phyloP scores from a whole-genome alignment of 2,329 filamentous ascomycete species.

The Nigrograna mackinnonii region DNA sequence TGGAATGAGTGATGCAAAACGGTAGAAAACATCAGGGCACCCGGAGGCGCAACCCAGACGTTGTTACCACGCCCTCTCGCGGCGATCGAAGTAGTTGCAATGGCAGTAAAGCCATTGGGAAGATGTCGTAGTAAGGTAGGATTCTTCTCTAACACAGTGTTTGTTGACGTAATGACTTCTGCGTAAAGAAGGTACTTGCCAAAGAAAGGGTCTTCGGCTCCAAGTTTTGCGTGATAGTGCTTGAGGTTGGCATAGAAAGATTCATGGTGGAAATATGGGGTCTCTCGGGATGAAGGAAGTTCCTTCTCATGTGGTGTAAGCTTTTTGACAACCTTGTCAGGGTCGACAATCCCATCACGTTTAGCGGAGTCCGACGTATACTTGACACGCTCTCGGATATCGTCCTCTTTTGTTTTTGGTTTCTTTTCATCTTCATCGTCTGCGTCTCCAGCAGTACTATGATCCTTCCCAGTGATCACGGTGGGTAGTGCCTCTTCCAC shows the following conservation, averaged over 20 bases:
- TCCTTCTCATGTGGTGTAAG: constrained; percentile 72
- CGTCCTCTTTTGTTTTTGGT: constrained; percentile 15
- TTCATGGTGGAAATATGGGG: constrained; percentile 84
- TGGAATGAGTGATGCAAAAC: constrained; percentile 81
- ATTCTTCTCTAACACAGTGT: constrained; percentile 94
- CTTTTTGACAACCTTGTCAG: constrained; percentile 72
- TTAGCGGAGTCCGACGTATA: constrained; percentile 30
- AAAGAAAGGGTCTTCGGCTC: constrained; percentile 65
- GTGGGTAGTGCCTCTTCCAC: constrained; percentile 30
- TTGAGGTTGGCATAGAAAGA: constrained; percentile 74
- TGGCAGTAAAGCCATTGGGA: constrained; percentile 83
- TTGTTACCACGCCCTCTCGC: constrained; percentile 88
- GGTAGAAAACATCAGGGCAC: constrained; percentile 84
- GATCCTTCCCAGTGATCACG: constrained; percentile 27
- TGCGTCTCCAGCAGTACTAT: constrained; percentile 28
- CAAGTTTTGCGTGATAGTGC: constrained; percentile 64
- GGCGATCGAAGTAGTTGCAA: constrained; percentile 85
- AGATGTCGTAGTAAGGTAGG: constrained; percentile 73
- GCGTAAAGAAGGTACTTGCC: constrained; percentile 82
- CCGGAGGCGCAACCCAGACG: constrained; percentile 91
- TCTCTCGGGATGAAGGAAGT: constrained; percentile 71
- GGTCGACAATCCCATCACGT: constrained; percentile 70
- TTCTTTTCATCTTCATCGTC: constrained; percentile 22
- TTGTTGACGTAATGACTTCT: constrained; percentile 92
- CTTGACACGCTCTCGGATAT: constrained; percentile 29